Conservation (phyloP, 495 filamentous ascomycete species). For the Podospora bellae-mahoneyi region DNA sequence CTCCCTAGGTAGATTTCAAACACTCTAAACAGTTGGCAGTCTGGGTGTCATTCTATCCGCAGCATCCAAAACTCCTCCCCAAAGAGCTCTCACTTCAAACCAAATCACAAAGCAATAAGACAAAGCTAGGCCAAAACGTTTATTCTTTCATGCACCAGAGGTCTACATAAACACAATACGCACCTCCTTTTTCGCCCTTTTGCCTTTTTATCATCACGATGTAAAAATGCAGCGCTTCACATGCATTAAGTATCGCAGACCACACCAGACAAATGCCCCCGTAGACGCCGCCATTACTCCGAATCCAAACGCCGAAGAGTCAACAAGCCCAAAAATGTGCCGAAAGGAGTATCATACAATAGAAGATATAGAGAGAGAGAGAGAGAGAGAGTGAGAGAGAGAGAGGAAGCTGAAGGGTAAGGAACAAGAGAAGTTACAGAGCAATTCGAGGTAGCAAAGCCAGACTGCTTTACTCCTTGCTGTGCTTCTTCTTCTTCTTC, state of each 20-base stretch:
- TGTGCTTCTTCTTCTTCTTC: slow-evolving; percentile 50
- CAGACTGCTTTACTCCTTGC: slow-evolving; percentile 32
- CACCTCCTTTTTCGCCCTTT: slow-evolving; percentile 10
- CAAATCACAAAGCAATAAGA: not conserved
- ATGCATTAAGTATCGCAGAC: slow-evolving; percentile 18
- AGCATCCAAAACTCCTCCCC: too few relatives aligned
- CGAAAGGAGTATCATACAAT: slow-evolving; percentile 40
- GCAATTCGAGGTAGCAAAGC: not conserved
- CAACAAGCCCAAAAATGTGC: slow-evolving; percentile 23
- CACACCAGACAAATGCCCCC: slow-evolving; percentile 22
- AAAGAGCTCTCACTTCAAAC: not conserved
- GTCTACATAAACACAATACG: slow-evolving; percentile 3
- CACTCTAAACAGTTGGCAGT: too few relatives aligned
- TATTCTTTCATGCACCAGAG: slow-evolving; percentile 11
- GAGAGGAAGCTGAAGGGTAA: slow-evolving; percentile 20
- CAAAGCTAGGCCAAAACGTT: slow-evolving; percentile 3
- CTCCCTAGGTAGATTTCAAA: too few relatives aligned
- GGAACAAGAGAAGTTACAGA: slow-evolving; percentile 14
- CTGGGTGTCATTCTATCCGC: too few relatives aligned
- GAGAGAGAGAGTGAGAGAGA: not conserved
- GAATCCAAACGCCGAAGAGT: slow-evolving; percentile 32
- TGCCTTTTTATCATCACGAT: slow-evolving; percentile 22
- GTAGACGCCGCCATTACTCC: slow-evolving; percentile 30
- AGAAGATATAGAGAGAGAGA: slow-evolving; percentile 4
- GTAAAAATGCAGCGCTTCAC: slow-evolving; percentile 21